Percentiles rank a stretch among this genome's conserved stretches.
phyloP scores from a whole-genome alignment of 2,329 filamentous ascomycete genomes.

The Aspergillus udagawae region DNA sequence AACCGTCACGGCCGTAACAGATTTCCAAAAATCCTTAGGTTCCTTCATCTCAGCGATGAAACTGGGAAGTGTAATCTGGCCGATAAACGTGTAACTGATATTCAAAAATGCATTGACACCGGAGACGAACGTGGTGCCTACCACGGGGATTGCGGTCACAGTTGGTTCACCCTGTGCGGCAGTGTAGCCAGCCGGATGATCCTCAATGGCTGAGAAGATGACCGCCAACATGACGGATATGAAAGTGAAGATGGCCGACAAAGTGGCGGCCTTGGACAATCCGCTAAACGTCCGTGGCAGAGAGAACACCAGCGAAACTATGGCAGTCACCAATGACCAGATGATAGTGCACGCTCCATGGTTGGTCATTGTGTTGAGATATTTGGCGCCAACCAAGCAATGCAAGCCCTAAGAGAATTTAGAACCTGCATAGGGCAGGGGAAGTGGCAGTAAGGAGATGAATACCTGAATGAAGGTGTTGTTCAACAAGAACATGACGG shows the following conservation, averaged over 20 bases:
- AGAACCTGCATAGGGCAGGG: neutral
- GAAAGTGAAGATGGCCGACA: constrained; percentile 84
- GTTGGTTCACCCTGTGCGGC: constrained; percentile 58
- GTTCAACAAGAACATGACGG: constrained; percentile 87
- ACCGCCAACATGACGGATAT: constrained; percentile 80
- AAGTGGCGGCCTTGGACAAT: constrained; percentile 72
- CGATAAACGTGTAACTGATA: constrained; percentile 94
- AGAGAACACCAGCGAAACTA: constrained; percentile 74
- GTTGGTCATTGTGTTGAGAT: constrained; percentile 82
- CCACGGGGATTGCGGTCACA: constrained; percentile 64
- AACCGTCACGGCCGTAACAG: constrained; percentile 85
- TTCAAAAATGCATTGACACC: constrained; percentile 89
- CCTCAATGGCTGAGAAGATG: constrained; percentile 74
- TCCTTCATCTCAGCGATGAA: constrained; percentile 94
- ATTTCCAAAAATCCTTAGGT: constrained; percentile 82
- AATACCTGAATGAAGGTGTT: constrained; percentile 81
- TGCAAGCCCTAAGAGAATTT: constrained; percentile 62
- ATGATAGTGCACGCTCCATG: constrained; percentile 71
- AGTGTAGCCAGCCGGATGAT: constrained; percentile 66
- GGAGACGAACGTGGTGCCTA: constrained; percentile 72
- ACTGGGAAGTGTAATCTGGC: constrained; percentile 87
- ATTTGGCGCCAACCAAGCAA: constrained; percentile 78
- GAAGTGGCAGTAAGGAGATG: neutral
- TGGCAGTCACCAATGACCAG: constrained; percentile 69
- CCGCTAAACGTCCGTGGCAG: constrained; percentile 81